Evolutionary conservation across 257 asterid species (phyloP).

Genomic region (Rehmannia glutinosa): DNA sequence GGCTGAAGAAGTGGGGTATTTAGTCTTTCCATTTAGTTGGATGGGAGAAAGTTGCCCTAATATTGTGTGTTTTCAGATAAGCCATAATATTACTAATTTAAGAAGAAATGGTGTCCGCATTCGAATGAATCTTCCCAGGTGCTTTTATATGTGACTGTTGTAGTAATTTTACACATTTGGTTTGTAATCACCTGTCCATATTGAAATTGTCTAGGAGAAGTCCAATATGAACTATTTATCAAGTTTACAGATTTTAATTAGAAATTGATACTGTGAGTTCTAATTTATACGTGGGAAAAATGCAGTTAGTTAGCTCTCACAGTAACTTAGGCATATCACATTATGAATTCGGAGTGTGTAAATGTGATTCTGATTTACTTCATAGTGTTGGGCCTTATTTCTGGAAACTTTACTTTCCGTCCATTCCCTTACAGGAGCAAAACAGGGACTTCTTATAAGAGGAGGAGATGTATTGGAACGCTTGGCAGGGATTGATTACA

Average conservation of each 20-base stretch:
- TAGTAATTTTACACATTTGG: slow-evolving; percentile 1
- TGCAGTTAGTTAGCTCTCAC: slow-evolving; percentile 8
- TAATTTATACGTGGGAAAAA: neutral
- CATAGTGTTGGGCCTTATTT: slow-evolving; percentile 12
- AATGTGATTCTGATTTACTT: neutral
- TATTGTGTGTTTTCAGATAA: neutral
- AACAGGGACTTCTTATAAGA: slow-evolving; percentile 87
- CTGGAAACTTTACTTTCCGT: slow-evolving; percentile 16
- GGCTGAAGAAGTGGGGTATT: neutral
- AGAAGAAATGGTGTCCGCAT: neutral
- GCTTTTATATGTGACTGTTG: neutral
- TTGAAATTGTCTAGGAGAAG: slow-evolving; percentile 1
- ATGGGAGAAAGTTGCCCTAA: neutral
- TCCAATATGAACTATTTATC: slow-evolving; percentile 5
- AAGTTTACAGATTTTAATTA: neutral
- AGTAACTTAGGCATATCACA: neutral
- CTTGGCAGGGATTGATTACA: slow-evolving; percentile 69
- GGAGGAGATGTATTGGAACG: slow-evolving; percentile 99
- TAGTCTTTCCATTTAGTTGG: slow-evolving; percentile 14
- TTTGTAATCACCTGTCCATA: neutral
- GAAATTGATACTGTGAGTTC: neutral
- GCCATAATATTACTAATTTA: neutral
- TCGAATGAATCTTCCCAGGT: too few relatives aligned
- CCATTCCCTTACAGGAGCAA: slow-evolving; percentile 63
- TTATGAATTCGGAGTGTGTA: neutral